Conservation (phyloP, 805 yeast species). For the Candida silvicultrix region DNA sequence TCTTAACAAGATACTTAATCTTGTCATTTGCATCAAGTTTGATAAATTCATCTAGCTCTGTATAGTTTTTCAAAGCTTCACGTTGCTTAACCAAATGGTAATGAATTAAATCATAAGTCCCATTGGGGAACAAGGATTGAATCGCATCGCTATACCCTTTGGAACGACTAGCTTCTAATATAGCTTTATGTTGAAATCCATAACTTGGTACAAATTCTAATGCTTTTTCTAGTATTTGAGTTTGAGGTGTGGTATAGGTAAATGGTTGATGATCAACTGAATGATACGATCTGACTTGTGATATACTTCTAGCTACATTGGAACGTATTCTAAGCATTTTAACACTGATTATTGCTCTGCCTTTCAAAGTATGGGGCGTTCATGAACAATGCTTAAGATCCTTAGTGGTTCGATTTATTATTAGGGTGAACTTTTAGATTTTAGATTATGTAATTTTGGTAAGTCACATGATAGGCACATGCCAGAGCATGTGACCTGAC, state of each 20-base stretch:
- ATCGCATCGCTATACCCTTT: conserved; percentile 47
- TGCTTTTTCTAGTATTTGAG: conserved; percentile 33
- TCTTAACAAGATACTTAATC: conserved; percentile 37
- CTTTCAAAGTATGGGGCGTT: no score
- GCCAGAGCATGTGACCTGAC: no score
- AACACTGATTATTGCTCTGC: no score
- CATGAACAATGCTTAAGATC: no score
- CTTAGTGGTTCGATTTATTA: no score
- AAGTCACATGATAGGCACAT: no score
- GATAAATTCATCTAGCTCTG: conserved; percentile 23
- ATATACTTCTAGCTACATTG: no score
- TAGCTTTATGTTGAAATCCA: conserved; percentile 46
- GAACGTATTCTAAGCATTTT: no score
- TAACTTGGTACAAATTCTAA: conserved; percentile 37
- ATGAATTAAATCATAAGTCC: conserved; percentile 47
- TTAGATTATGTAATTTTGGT: no score
- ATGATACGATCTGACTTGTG: conserved; percentile 18
- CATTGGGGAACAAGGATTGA: conserved; percentile 34
- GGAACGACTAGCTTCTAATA: conserved; percentile 41
- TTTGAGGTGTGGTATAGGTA: conserved; percentile 28
- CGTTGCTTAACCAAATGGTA: conserved; percentile 49
- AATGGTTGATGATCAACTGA: conserved; percentile 23
- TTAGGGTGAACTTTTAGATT: no score
- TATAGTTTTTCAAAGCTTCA: conserved; percentile 30
- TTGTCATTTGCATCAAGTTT: conserved; percentile 33